Evolutionary conservation across 2,329 filamentous ascomycete genomes (phyloP).

Genomic region (Botrytis fabae): DNA sequence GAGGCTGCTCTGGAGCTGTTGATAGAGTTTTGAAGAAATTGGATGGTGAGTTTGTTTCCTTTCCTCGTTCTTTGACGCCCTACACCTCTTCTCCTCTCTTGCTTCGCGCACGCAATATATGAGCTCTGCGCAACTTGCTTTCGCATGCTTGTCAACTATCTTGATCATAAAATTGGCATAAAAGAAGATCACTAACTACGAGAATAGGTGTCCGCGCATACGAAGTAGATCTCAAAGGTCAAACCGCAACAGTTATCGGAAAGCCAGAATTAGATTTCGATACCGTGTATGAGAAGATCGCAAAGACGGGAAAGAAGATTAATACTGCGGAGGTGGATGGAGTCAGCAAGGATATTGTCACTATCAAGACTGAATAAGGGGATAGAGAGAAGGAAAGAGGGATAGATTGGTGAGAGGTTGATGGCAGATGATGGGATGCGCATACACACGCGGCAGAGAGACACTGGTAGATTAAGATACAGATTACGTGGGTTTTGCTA

Average conservation of each 20-base stretch:
- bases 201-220: constrained; percentile 76
- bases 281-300: constrained; percentile 81
- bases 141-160: not conserved
- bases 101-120: not conserved
- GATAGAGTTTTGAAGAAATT: constrained; percentile 91
- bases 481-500: not conserved
- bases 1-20: constrained; percentile 92
- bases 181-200: not conserved
- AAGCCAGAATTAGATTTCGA: constrained; percentile 71
- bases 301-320: constrained; percentile 93
- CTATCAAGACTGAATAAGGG: constrained; percentile 40
- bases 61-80: not conserved
- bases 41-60: constrained; percentile 60
- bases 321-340: constrained; percentile 75
- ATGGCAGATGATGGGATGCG: not conserved
- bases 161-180: not conserved
- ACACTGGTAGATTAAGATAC: not conserved
- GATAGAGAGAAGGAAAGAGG: too few relatives aligned
- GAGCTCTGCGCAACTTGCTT: not conserved
- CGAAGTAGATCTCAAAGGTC: constrained; percentile 82
- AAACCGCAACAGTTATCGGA: constrained; percentile 77
- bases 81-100: not conserved
- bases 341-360: constrained; percentile 54
- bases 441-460: not conserved
- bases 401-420: not conserved